phyloP scores from a whole-genome alignment of 1,284 basidiomycete genomes.

The Earliella scabrosa region DNA sequence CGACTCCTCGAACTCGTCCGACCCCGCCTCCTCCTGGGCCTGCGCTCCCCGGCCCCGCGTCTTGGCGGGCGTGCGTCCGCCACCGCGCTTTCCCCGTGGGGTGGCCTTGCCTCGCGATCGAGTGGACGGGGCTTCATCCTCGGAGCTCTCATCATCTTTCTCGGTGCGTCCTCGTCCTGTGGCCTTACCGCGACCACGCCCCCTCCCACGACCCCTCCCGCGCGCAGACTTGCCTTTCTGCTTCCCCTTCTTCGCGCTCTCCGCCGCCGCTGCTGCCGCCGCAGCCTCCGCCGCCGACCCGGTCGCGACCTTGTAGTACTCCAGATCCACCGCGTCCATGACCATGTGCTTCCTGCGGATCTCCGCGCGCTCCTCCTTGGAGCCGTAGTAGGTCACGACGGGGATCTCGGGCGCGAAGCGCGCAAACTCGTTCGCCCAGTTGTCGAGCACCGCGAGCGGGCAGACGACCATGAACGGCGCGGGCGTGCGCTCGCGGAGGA shows the following conservation, averaged over 20 bases:
- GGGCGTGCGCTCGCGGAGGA: conserved; percentile 79
- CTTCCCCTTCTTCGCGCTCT: neutral
- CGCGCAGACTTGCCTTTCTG: conserved; percentile 13
- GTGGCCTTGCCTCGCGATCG: conserved; percentile 14
- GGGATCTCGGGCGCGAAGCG: conserved; percentile 85
- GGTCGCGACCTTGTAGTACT: conserved; percentile 9
- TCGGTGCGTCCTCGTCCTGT: conserved; percentile 1
- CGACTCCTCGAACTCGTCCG: conserved; percentile 22
- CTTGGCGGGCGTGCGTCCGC: conserved; percentile 23
- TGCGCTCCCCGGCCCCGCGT: conserved; percentile 7
- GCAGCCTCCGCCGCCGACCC: neutral
- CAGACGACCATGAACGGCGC: conserved; percentile 91
- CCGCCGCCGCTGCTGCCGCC: neutral
- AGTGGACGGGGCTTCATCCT: conserved; percentile 3
- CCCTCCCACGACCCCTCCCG: conserved; percentile 11
- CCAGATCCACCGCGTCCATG: conserved; percentile 23
- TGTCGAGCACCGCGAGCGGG: conserved; percentile 90
- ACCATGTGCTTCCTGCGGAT: conserved; percentile 49
- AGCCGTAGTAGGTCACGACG: conserved; percentile 90
- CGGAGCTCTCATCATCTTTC: conserved; percentile 11
- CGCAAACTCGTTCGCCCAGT: conserved; percentile 89
- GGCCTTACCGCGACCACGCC: conserved; percentile 16
- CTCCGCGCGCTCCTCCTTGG: conserved; percentile 75
- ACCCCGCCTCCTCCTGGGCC: conserved; percentile 27
- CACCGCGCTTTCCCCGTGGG: conserved; percentile 21